Evolutionary conservation across 768 basidiomycete species (phyloP), one percentile per base, ranked within the genome.

Genomic region (Steccherinum ochraceum): DNA sequence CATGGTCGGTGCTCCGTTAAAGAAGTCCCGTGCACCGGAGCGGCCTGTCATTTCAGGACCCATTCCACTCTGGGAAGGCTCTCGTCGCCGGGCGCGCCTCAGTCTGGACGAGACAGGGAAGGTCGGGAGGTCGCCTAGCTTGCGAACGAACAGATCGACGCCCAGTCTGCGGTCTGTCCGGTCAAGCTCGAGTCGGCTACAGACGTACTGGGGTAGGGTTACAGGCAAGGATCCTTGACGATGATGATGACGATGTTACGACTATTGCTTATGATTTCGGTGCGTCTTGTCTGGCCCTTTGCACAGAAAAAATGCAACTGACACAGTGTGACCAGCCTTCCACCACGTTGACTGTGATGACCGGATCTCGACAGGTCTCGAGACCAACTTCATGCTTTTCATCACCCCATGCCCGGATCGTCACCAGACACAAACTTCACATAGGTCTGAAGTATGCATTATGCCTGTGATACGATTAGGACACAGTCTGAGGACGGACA

Each of bases 31-130:
- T 16, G 39, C 24, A 23, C 46, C 54, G 42, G 61, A 57, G 21
- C 60, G 62, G 26, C 67, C 62, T 19, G 40, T 52, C 24, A 69
- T 69, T 49, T 69, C 68, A 11, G 64, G 63, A 23, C 68, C 68
- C 26, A 60, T 64, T 52, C 66, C 67, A 18, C 55, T 69, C 49
- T 65, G 61, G 53, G 61, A 62, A 39, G 48, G 56, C 7, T 58
- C 58, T 21, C 52, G 58, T 41, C 43, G 45, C 51, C 45, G 20
- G 45, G 48, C 49, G 11, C 19, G 50, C 42, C 42, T 52, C 20
- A 45, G 56, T 45, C 21, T 54, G 41, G 23, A 20, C 11, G 40
- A 45, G 19, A 25, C 47, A 20, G 40, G 52, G 30, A n/a, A 49
- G 39, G 43, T n/a, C n/a, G n/a, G n/a, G n/a, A 48, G 24, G 45